phyloP scores from a whole-genome alignment of 495 filamentous ascomycete genomes.

The Podospora conica region DNA sequence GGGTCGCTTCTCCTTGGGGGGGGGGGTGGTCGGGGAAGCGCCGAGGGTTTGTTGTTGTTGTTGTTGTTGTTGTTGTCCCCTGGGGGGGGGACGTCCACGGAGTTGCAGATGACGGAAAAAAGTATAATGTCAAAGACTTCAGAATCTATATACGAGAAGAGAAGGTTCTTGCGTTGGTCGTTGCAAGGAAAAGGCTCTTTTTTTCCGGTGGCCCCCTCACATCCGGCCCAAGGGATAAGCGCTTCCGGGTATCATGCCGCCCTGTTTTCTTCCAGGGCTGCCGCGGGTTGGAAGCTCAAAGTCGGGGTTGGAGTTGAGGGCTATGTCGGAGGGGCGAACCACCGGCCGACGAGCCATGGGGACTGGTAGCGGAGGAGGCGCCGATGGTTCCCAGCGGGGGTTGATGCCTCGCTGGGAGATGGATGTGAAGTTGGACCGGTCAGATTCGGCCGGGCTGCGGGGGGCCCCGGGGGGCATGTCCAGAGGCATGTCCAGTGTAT shows the following conservation, averaged over 20 bases:
- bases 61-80: neutral
- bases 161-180: neutral
- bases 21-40: neutral
- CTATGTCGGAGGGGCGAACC: slow-evolving; percentile 47
- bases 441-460: slow-evolving; percentile 68
- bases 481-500: slow-evolving; percentile 54
- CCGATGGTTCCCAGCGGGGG: slow-evolving; percentile 62
- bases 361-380: slow-evolving; percentile 34
- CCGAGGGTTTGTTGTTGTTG: neutral
- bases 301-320: slow-evolving; percentile 67
- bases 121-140: neutral
- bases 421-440: slow-evolving; percentile 74
- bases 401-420: slow-evolving; percentile 82
- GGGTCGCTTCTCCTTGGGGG: neutral
- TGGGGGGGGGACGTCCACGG: neutral
- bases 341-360: slow-evolving; percentile 34
- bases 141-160: neutral
- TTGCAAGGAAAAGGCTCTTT: neutral
- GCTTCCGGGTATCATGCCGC: slow-evolving; percentile 31
- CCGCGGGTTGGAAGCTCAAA: slow-evolving; percentile 53
- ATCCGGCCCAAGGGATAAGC: slow-evolving; percentile 24
- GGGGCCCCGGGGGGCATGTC: slow-evolving; percentile 55
- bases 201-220: neutral
- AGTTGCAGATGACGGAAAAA: neutral
- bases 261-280: slow-evolving; percentile 13